Conservation (phyloP, 345 rosid genomes). For the Salix viminalis region DNA sequence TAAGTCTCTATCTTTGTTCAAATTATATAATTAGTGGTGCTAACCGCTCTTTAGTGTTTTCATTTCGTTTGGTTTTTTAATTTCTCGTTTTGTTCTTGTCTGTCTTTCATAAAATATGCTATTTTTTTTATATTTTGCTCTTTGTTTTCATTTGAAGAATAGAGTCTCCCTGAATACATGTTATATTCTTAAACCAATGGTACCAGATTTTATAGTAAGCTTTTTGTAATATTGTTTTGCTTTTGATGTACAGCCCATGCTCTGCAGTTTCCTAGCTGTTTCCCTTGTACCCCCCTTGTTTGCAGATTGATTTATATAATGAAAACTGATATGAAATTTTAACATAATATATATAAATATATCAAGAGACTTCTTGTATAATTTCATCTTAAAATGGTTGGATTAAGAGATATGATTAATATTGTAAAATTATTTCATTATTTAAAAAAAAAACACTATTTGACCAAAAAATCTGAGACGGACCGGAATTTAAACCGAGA, state of each 20-base stretch:
- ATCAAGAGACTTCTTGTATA: too few relatives aligned
- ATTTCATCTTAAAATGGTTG: too few relatives aligned
- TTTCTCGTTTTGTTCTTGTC: neutral
- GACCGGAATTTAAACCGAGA: too few relatives aligned
- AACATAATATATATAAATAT: too few relatives aligned
- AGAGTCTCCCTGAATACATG: neutral
- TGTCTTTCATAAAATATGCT: neutral
- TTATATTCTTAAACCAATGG: neutral
- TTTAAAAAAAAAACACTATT: too few relatives aligned
- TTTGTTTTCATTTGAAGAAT: slow-evolving; percentile 11
- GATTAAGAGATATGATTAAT: too few relatives aligned
- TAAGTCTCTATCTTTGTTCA: neutral
- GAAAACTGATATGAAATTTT: too few relatives aligned
- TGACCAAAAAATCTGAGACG: too few relatives aligned
- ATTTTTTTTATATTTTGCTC: neutral
- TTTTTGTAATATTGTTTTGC: neutral
- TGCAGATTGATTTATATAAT: slow-evolving; percentile 1
- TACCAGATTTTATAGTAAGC: neutral
- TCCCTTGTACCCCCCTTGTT: slow-evolving; percentile 17
- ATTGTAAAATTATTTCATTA: too few relatives aligned
- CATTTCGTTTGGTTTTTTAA: too few relatives aligned
- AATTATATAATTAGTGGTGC: neutral
- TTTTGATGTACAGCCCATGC: slow-evolving; percentile 31
- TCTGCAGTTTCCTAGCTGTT: slow-evolving; percentile 41
- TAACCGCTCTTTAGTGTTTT: neutral